Base-by-base conservation (phyloP, 768 basidiomycete genomes). In the Pisolithus tinctorius region DNA sequence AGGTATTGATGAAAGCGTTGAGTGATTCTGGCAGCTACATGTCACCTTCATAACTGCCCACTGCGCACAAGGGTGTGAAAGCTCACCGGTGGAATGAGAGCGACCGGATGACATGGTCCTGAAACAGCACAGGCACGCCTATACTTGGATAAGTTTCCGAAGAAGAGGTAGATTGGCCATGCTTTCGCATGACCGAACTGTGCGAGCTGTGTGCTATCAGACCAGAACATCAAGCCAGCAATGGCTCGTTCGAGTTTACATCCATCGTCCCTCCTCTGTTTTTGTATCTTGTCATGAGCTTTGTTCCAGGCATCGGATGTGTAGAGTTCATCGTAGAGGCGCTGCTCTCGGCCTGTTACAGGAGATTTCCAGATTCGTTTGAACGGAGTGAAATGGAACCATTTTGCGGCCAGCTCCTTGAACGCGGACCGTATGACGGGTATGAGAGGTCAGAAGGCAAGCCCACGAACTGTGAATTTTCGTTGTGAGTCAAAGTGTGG, bases 91-190 rank as follows among this genome's bases (percentile, higher is more conserved):
- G 73, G 74, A 17, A 79, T 66, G 58, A 76, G 77, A 11, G 71
- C 74, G 4, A 76, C 8, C 48, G 75, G 74, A 52, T 76, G 70
- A 25, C 62, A 60, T 1, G 72, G 62, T n/a, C 61, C 57, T 0
- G 61, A 61, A 10, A 54, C 59, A 2, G 70, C 71, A n/a, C 58
- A 57, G 1, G 54, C 54, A 1, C 66, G 60, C 2, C 60, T 51
- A 45, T 75, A 76, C 54, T 78, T 79, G 0, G 73, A 74, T 6
- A 66, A 58, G 43, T 71, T 72, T 1, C n/a, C n/a, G n/a, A n/a
- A n/a, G n/a, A n/a, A n/a, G n/a, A n/a, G n/a, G n/a, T n/a, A n/a
- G n/a, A n/a, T 71, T 73, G 74, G 75, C 77, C 73, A 78, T 7
- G 54, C 55, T 25, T 58, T 62, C 0, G 67, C 65, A 13, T 43